Evolutionary conservation across 169 alveolate genomes (phyloP).

Genomic region (Cryptosporidium felis): DNA sequence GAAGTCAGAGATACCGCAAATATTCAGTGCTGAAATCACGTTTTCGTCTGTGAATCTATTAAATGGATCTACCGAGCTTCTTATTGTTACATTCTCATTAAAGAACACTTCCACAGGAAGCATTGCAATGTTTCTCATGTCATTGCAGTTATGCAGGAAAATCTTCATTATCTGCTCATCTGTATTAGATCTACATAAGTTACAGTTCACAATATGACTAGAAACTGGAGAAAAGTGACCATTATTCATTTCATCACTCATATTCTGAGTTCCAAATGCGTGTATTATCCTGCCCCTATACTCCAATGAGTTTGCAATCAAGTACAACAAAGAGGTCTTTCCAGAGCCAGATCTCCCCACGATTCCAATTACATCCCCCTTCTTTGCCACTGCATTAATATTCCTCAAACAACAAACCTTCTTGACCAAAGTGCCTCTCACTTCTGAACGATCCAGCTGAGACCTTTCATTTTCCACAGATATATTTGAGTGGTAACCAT

Average conservation of each 20-base stretch:
- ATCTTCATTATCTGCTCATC: slow-evolving; percentile 25
- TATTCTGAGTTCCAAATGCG: background rate
- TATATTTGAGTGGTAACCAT: slow-evolving; percentile 30
- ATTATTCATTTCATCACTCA: background rate
- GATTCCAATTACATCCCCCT: slow-evolving; percentile 57
- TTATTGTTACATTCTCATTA: slow-evolving; percentile 31
- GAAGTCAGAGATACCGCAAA: slow-evolving; percentile 21
- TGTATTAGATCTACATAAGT: background rate
- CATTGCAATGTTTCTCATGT: slow-evolving; percentile 44
- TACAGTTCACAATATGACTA: slow-evolving; percentile 16
- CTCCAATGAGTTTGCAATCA: slow-evolving; percentile 44
- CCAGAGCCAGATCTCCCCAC: slow-evolving; percentile 71
- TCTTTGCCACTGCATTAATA: slow-evolving; percentile 29
- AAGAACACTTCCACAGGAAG: slow-evolving; percentile 59
- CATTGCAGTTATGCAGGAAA: background rate
- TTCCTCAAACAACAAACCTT: slow-evolving; percentile 19
- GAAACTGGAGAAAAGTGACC: too few species aligned
- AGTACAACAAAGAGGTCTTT: slow-evolving; percentile 36
- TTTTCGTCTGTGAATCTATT: slow-evolving; percentile 3
- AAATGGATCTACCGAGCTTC: slow-evolving; percentile 40
- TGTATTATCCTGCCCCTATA: slow-evolving; percentile 17
- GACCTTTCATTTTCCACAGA: background rate
- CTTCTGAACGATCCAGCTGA: slow-evolving; percentile 55
- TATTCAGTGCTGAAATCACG: slow-evolving; percentile 38
- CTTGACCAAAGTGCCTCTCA: slow-evolving; percentile 26